A percentile compares a stretch with the other conserved stretches of the same genome.
Evolutionary conservation across 192 early-diverging fungal species (phyloP).

Genomic region (Coemansia sp.): DNA sequence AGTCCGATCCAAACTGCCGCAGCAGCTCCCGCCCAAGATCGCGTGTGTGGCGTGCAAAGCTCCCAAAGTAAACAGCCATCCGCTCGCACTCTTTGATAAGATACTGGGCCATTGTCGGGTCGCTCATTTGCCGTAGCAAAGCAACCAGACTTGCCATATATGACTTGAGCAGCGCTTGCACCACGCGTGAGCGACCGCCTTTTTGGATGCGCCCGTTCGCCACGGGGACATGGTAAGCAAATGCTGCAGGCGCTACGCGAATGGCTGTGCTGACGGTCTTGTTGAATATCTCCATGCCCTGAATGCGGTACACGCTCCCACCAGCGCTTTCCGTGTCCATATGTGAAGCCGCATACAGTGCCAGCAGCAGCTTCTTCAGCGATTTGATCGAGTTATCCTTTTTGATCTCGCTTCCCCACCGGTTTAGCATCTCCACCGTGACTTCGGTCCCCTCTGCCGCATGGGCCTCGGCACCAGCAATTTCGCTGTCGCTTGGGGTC

Average conservation of each 20-base stretch:
- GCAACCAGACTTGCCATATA: constrained; percentile 72
- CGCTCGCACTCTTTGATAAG: constrained; percentile 80
- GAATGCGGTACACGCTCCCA: constrained; percentile 65
- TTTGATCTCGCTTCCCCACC: constrained; percentile 66
- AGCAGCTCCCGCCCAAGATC: constrained; percentile 69
- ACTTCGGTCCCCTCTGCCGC: constrained; percentile 51
- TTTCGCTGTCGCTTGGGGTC: constrained; percentile 28
- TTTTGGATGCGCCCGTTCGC: constrained; percentile 33
- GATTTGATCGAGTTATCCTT: constrained; percentile 65
- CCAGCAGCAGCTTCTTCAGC: constrained; percentile 73
- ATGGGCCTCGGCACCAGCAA: constrained; percentile 27
- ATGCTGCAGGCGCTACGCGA: constrained; percentile 63
- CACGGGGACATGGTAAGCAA: constrained; percentile 65
- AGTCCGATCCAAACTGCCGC: constrained; percentile 54
- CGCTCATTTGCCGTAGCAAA: constrained; percentile 80
- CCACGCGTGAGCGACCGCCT: constrained; percentile 60
- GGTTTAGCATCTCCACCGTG: constrained; percentile 69
- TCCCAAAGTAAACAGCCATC: constrained; percentile 70
- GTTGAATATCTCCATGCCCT: constrained; percentile 70
- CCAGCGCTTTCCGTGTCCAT: constrained; percentile 68
- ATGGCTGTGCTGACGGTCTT: constrained; percentile 73
- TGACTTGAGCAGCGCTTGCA: constrained; percentile 78
- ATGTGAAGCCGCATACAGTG: constrained; percentile 78
- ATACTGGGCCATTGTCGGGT: constrained; percentile 79
- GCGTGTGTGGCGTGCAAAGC: constrained; percentile 76